Conservation (phyloP, 805 yeast species). For the Kuraishia ogatae region DNA sequence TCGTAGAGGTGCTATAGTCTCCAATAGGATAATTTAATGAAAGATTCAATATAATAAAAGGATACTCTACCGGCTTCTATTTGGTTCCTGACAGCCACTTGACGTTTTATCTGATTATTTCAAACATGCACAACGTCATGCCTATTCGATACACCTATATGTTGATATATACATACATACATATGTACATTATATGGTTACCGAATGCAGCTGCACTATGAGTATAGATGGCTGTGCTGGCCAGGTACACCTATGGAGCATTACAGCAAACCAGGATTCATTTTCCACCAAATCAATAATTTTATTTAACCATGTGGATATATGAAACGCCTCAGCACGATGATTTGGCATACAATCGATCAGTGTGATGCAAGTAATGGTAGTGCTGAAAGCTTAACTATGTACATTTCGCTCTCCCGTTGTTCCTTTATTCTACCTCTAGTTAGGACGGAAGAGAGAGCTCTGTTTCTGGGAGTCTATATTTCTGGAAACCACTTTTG, state of each 20-base stretch:
- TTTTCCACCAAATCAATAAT: no score
- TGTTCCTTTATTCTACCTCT: neutral
- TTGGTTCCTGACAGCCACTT: no score
- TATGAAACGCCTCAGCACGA: neutral
- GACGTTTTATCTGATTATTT: no score
- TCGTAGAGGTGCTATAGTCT: neutral
- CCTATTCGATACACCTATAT: neutral
- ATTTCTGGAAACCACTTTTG: constrained; percentile 1
- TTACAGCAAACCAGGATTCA: no score
- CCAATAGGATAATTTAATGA: no score
- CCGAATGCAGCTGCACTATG: neutral
- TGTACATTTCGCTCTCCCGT: neutral
- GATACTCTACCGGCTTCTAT: no score
- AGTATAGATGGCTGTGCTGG: no score
- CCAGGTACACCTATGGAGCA: no score
- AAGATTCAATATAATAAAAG: no score
- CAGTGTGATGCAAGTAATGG: no score
- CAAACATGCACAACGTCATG: neutral
- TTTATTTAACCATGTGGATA: no score
- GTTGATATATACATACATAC: no score
- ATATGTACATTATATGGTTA: neutral
- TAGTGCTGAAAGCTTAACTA: neutral
- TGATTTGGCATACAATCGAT: neutral
- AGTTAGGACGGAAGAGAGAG: neutral
- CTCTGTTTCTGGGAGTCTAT: neutral